These are phyloP conservation scores for Apocynum venetum DNA, from an alignment of 257 asterid genomes.

Conservation along the genomic window DNA sequence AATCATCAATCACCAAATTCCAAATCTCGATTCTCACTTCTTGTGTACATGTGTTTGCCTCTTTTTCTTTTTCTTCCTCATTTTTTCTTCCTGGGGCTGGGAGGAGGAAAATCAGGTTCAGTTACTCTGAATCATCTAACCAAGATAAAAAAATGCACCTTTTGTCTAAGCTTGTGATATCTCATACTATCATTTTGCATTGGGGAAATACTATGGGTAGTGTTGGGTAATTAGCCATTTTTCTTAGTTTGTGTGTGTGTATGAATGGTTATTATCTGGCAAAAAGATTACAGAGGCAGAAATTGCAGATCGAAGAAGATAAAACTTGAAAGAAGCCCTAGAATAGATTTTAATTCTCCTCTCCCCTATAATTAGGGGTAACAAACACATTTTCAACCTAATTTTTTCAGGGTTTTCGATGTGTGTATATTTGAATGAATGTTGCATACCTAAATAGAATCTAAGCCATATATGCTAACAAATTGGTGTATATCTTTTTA, in stretches of 20 bases:
- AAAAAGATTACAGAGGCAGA: background rate
- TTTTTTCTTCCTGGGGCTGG: no score
- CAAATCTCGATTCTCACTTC: background rate
- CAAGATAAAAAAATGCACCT: no score
- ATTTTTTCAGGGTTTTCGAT: background rate
- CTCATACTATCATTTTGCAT: no score
- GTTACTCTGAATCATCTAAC: no score
- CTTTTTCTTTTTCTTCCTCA: no score
- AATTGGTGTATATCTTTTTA: background rate
- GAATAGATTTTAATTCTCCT: background rate
- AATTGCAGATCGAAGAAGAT: background rate
- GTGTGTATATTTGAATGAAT: background rate
- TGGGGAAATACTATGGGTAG: no score
- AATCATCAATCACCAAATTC: background rate
- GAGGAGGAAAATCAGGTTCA: no score
- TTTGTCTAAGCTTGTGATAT: no score
- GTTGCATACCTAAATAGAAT: background rate
- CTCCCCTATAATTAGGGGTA: background rate
- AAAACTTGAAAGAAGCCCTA: background rate
- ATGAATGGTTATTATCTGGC: no score
- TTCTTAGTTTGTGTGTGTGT: no score
- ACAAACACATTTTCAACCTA: background rate
- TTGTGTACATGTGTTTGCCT: background rate
- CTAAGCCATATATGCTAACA: constrained; percentile 2
- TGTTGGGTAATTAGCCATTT: no score